These are phyloP conservation scores for Isabelozyma gotoi DNA, from an alignment of 805 yeast genomes.

Conservation along the genomic window DNA sequence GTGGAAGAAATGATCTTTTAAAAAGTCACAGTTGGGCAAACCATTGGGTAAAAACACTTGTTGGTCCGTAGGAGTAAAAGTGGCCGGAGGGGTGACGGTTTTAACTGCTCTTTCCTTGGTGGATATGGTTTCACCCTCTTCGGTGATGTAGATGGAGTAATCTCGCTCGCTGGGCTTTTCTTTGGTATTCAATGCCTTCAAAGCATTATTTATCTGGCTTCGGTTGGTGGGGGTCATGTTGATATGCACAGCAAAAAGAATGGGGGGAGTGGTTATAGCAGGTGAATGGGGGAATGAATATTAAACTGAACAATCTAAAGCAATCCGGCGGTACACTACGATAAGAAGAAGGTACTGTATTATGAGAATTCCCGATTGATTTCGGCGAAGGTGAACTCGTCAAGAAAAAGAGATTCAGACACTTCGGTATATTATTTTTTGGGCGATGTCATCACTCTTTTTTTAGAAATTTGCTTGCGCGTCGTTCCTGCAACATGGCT, in stretches of 20 bases:
- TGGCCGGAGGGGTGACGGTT: conserved; percentile 66
- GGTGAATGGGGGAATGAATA: too few relatives aligned
- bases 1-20: conserved; percentile 68
- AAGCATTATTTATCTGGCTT: conserved; percentile 59
- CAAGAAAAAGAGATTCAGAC: background rate
- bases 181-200: conserved; percentile 56
- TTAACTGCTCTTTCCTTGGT: conserved; percentile 60
- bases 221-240: conserved; percentile 9
- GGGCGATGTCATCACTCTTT: background rate
- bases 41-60: conserved; percentile 65
- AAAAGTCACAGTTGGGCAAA: conserved; percentile 68
- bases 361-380: too few relatives aligned
- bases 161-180: conserved; percentile 24
- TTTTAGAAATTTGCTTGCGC: background rate
- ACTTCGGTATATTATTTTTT: background rate
- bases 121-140: conserved; percentile 54
- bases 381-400: too few relatives aligned
- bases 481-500: background rate
- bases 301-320: too few relatives aligned
- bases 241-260: too few relatives aligned
- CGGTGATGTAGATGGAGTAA: conserved; percentile 48
- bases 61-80: conserved; percentile 60
- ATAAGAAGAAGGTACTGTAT: too few relatives aligned
- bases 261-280: too few relatives aligned
- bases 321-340: too few relatives aligned